Base-by-base conservation (phyloP, 129 eudicot genomes). In the Artemisia tridentata region DNA sequence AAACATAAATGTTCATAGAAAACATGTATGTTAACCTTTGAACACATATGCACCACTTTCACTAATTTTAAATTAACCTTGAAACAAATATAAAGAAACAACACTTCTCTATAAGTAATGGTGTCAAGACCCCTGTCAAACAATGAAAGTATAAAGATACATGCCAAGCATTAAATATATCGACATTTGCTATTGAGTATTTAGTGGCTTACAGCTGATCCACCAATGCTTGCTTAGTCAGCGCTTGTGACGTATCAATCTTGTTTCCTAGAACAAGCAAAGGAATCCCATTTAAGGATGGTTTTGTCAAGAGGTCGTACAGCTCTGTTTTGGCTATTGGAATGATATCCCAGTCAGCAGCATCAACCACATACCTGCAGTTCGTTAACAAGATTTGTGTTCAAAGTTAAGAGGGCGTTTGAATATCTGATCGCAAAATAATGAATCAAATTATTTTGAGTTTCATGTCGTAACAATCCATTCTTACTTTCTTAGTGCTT, bases 271-370 rank as follows among this genome's bases (percentile, higher is more conserved):
- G 83, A 68, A 88, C 85, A 63, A 92, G 96, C 82, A 92, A 78
- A 1, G 98, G 98, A 48, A 88, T 88, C 73, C 89, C 98, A 46
- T 25, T 80, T 48, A 92, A 49, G 3, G 96, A 83, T 59, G 95
- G 98, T 75, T 92, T 92, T 54, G 25, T 82, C 77, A 92, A 72
- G 45, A 92, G 95, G 14, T 89, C 98, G 66, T 89, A 92, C 23
- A 92, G 78, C 77, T 92, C 98, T 10, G 84, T 84, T 69, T 79
- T 71, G 4, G 96, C 25, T 61, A 92, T 88, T 1, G 87, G 92
- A 68, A 92, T 82, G 71, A 87, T 82, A 69, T 87, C 98, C 77
- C 95, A 75, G 79, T 92, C 98, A 48, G 98, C 98, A 79, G 96
- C 96, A 79, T 92, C 98, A 51, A 89, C 92, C 15, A 92, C 98